These are phyloP conservation scores for Paraphoma chrysanthemicola DNA, from an alignment of 2,329 filamentous ascomycete species.

Conservation along the genomic window DNA sequence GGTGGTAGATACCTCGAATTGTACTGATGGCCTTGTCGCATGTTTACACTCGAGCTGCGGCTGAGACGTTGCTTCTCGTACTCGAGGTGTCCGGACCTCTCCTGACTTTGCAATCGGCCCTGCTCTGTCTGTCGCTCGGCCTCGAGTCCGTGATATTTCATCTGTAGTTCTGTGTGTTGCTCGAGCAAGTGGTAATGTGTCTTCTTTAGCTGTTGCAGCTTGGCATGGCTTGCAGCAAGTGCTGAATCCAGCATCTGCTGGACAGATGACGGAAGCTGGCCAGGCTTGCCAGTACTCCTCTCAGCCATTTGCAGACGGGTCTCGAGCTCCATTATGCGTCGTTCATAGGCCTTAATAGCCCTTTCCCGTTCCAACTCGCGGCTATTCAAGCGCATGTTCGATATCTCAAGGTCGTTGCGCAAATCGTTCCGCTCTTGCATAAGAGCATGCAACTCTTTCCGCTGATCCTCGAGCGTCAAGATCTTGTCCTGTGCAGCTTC, in stretches of 20 bases:
- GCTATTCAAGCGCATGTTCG: conserved; percentile 64
- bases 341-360: conserved; percentile 56
- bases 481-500: conserved; percentile 43
- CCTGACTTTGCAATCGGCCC: conserved; percentile 29
- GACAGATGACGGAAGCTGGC: conserved; percentile 48
- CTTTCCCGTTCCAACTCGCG: conserved; percentile 59
- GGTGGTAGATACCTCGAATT: conserved; percentile 33
- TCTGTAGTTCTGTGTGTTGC: conserved; percentile 59
- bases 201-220: conserved; percentile 59
- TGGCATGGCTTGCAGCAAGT: conserved; percentile 55
- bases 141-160: conserved; percentile 52
- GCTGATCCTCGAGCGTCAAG: conserved; percentile 35
- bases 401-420: conserved; percentile 64
- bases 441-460: conserved; percentile 57
- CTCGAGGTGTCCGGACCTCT: conserved; percentile 23
- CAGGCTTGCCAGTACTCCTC: conserved; percentile 32
- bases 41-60: conserved; percentile 37
- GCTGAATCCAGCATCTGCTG: conserved; percentile 58
- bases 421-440: conserved; percentile 66
- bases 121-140: conserved; percentile 38
- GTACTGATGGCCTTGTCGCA: conserved; percentile 26
- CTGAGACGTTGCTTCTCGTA: conserved; percentile 25
- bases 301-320: conserved; percentile 34
- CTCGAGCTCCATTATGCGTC: conserved; percentile 57
- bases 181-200: conserved; percentile 59